A percentile compares a stretch with the other conserved stretches of the same genome.
phyloP scores from a whole-genome alignment of 345 rosid genomes.

The Sisymbrium altissimum region DNA sequence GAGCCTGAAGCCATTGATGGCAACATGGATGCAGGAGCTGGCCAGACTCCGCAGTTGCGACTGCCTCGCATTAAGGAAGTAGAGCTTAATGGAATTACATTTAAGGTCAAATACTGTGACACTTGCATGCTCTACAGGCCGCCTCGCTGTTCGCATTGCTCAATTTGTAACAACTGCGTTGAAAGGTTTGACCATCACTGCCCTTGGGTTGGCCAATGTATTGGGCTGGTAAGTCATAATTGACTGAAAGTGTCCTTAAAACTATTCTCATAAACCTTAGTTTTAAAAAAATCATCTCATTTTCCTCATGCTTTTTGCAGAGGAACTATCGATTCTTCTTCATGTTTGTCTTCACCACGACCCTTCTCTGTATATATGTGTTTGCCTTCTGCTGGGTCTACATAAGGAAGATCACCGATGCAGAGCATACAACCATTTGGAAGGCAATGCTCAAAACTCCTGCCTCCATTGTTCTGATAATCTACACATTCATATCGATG shows the following conservation, averaged over 20 bases:
- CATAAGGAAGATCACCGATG: conserved; percentile 65
- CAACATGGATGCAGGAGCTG: conserved; percentile 51
- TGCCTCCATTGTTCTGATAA: conserved; percentile 78
- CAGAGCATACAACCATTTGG: conserved; percentile 50
- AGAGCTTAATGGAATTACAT: conserved; percentile 62
- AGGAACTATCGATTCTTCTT: conserved; percentile 96
- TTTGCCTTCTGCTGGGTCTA: conserved; percentile 96
- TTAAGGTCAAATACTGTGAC: conserved; percentile 91
- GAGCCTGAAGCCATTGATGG: conserved; percentile 80
- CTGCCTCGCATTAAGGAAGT: conserved; percentile 92
- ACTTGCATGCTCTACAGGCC: conserved; percentile 99
- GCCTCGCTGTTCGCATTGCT: conserved; percentile 98
- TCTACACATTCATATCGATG: conserved; percentile 86
- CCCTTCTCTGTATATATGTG: conserved; percentile 82
- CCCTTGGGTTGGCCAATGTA: conserved; percentile 99
- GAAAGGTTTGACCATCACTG: conserved; percentile 98
- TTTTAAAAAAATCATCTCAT: background rate
- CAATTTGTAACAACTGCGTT: conserved; percentile 97
- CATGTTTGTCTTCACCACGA: conserved; percentile 86
- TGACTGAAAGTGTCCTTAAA: background rate
- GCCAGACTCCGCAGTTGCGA: conserved; percentile 77
- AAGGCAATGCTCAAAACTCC: conserved; percentile 43
- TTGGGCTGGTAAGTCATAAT: conserved; percentile 68
- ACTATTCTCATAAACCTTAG: background rate
- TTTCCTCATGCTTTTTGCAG: conserved; percentile 63